A percentile compares a stretch with the other conserved stretches of the same genome.
Conservation (phyloP, 805 yeast species). For the Sugiyamaella smithiae region DNA sequence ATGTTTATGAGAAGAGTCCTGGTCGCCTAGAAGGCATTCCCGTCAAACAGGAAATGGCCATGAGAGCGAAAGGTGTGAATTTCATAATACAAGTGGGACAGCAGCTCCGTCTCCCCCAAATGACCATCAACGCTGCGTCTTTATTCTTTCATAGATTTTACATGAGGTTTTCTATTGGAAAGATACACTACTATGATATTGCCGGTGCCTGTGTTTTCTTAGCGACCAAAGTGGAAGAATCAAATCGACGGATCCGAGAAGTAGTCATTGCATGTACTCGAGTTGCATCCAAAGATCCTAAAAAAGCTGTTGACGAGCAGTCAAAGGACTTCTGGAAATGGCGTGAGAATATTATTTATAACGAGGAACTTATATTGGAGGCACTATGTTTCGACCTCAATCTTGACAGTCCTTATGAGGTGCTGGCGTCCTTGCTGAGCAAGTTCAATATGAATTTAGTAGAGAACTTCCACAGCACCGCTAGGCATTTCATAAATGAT, state of each 20-base stretch:
- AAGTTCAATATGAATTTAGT: slow-evolving; percentile 25
- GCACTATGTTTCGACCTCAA: slow-evolving; percentile 49
- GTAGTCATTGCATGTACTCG: slow-evolving; percentile 49
- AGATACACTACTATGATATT: slow-evolving; percentile 48
- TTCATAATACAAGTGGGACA: slow-evolving; percentile 46
- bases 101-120: slow-evolving; percentile 45
- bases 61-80: slow-evolving; percentile 48
- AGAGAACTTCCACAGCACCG: slow-evolving; percentile 28
- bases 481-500: slow-evolving; percentile 34
- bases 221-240: slow-evolving; percentile 54
- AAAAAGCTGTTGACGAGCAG: slow-evolving; percentile 42
- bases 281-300: slow-evolving; percentile 44
- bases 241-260: slow-evolving; percentile 47
- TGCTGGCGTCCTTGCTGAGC: slow-evolving; percentile 19
- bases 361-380: slow-evolving; percentile 46
- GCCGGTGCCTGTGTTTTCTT: slow-evolving; percentile 51
- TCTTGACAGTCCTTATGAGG: slow-evolving; percentile 40
- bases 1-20: slow-evolving; percentile 26
- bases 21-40: slow-evolving; percentile 21
- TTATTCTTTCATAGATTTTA: slow-evolving; percentile 52
- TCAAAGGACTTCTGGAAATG: slow-evolving; percentile 50
- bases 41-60: slow-evolving; percentile 37
- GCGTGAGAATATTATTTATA: slow-evolving; percentile 46
- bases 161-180: slow-evolving; percentile 42
- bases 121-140: slow-evolving; percentile 49